These are phyloP conservation scores for Chalaropsis thielavioides DNA, from an alignment of 2,329 filamentous ascomycete genomes.

Conservation along the genomic window DNA sequence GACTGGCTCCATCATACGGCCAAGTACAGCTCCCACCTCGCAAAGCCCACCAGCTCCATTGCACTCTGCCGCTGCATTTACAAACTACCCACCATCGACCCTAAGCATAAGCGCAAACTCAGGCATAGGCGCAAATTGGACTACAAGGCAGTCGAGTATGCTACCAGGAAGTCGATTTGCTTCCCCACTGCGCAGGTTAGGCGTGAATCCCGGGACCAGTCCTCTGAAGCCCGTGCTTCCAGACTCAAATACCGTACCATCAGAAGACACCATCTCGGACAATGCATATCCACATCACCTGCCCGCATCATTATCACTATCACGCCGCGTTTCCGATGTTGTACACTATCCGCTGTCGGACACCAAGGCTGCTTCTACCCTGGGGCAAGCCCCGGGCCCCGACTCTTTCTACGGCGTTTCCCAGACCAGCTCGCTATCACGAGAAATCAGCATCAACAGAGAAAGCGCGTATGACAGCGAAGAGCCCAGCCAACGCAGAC, in stretches of 20 bases:
- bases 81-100: neutral
- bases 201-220: no score
- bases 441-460: neutral
- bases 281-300: no score
- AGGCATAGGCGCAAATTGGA: neutral
- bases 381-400: neutral
- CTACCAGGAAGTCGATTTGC: no score
- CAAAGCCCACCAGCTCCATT: neutral
- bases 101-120: neutral
- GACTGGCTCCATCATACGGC: neutral
- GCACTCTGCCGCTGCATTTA: neutral
- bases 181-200: no score
- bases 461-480: neutral
- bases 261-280: no score
- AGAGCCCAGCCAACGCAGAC: neutral
- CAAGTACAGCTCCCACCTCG: neutral
- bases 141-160: neutral
- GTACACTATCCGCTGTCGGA: neutral
- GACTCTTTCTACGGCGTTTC: neutral
- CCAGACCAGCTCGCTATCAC: neutral
- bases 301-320: neutral
- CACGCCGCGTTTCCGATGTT: neutral
- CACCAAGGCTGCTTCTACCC: neutral
- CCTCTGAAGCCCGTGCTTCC: no score
- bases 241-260: no score